These are phyloP conservation scores for Saccharomycopsis javanensis DNA, from an alignment of 805 yeast species.

Conservation along the genomic window DNA sequence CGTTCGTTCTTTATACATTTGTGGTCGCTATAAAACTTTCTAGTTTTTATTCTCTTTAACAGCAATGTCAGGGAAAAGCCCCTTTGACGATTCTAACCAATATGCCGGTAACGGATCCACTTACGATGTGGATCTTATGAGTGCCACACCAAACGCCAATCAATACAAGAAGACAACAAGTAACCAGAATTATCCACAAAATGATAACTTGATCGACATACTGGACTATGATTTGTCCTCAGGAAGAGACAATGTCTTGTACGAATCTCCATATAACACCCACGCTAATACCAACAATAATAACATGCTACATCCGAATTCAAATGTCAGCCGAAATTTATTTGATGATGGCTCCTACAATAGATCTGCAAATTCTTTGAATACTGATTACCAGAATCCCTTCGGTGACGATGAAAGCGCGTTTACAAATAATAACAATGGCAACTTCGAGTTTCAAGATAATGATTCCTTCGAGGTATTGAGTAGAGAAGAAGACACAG, in stretches of 20 bases:
- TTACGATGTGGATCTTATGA: conserved; percentile 19
- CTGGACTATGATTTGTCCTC: conserved; percentile 4
- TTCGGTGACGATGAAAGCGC: conserved; percentile 8
- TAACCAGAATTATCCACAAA: neutral
- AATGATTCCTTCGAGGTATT: conserved; percentile 13
- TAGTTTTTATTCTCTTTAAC: neutral
- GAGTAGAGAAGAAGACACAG: conserved; percentile 14
- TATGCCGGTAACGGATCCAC: neutral
- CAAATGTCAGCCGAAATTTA: neutral
- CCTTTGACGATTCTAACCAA: neutral
- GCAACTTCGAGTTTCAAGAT: neutral
- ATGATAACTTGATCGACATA: conserved; percentile 7
- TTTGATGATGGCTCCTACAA: neutral
- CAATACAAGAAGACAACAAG: neutral
- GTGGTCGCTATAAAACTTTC: too few species aligned
- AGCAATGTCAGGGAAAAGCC: neutral
- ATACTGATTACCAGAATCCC: conserved; percentile 7
- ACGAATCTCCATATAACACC: conserved; percentile 8
- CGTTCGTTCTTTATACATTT: too few species aligned
- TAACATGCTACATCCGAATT: neutral
- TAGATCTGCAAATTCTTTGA: neutral
- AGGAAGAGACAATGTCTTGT: neutral
- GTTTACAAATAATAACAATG: neutral
- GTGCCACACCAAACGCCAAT: conserved; percentile 9
- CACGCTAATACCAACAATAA: conserved; percentile 16